Evolutionary conservation across 1,284 basidiomycete genomes (phyloP).

Genomic region (Moniliophthora roreri): DNA sequence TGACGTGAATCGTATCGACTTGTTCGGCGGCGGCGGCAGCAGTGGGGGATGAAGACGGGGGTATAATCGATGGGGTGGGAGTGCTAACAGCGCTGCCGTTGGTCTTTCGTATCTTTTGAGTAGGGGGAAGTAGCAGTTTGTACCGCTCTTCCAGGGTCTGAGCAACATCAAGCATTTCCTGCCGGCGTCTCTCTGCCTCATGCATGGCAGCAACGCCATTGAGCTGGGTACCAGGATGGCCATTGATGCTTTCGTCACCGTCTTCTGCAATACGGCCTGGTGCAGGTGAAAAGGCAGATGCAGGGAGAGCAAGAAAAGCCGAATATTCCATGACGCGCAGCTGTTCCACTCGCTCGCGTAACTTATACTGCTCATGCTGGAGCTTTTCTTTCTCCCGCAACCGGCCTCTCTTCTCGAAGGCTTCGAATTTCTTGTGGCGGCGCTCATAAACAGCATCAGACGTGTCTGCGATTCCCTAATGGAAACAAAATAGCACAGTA

Average conservation of each 20-base stretch:
- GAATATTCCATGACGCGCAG: conserved; percentile 70
- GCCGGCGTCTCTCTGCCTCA: conserved; percentile 70
- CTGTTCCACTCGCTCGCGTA: conserved; percentile 86
- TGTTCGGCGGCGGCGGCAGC: background rate
- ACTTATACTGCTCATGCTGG: conserved; percentile 87
- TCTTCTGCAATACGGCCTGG: conserved; percentile 24
- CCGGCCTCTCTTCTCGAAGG: conserved; percentile 82
- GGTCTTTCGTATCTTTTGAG: conserved; percentile 35
- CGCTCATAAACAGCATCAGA: conserved; percentile 85
- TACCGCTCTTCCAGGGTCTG: conserved; percentile 67
- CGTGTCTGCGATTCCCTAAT: conserved; percentile 66
- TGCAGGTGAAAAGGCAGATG: conserved; percentile 48
- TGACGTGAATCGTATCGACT: background rate
- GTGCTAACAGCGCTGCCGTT: background rate
- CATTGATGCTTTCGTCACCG: conserved; percentile 26
- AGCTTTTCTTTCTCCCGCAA: conserved; percentile 89
- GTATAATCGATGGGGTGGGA: background rate
- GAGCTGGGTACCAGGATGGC: conserved; percentile 32
- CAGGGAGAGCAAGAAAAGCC: conserved; percentile 64
- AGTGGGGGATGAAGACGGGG: background rate
- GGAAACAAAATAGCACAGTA: conserved; percentile 8
- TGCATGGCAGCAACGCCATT: conserved; percentile 40
- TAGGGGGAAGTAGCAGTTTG: conserved; percentile 65
- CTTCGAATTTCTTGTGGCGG: conserved; percentile 84
- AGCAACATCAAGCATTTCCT: conserved; percentile 71